Evolutionary conservation across 768 basidiomycete genomes (phyloP).

Genomic region (Coprinopsis strossmayeri): DNA sequence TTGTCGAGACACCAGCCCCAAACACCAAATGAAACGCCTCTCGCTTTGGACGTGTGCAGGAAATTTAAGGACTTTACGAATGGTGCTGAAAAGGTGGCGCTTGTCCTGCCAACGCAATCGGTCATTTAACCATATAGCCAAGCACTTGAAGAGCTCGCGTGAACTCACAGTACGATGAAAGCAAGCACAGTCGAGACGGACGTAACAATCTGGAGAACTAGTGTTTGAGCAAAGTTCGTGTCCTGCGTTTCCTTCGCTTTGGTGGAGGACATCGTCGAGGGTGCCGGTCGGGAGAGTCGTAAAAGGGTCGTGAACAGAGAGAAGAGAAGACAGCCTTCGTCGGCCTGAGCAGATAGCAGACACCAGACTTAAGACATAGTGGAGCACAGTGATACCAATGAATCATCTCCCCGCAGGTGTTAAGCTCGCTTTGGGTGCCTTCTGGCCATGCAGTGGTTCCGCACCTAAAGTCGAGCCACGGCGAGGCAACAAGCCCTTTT

Average conservation of each 20-base stretch:
- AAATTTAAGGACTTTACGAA: constrained; percentile 27
- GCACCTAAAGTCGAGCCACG: too few species aligned
- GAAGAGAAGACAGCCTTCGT: too few species aligned
- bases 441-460: too few species aligned
- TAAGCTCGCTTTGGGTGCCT: too few species aligned
- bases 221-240: neutral
- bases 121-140: neutral
- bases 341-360: too few species aligned
- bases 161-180: neutral
- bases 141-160: neutral
- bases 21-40: constrained; percentile 33
- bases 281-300: too few species aligned
- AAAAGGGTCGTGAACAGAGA: too few species aligned
- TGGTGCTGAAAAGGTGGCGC: constrained; percentile 28
- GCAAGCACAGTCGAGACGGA: neutral
- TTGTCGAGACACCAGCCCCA: constrained; percentile 38
- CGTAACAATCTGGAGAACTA: neutral
- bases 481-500: too few species aligned
- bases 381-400: too few species aligned
- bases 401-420: too few species aligned
- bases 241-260: neutral
- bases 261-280: too few species aligned
- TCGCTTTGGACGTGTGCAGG: constrained; percentile 28
- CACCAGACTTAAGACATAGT: too few species aligned
- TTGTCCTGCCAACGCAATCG: constrained; percentile 12